Evolutionary conservation across 202 grass and related monocot species (phyloP).

Genomic region (Saccharum hybrid): DNA sequence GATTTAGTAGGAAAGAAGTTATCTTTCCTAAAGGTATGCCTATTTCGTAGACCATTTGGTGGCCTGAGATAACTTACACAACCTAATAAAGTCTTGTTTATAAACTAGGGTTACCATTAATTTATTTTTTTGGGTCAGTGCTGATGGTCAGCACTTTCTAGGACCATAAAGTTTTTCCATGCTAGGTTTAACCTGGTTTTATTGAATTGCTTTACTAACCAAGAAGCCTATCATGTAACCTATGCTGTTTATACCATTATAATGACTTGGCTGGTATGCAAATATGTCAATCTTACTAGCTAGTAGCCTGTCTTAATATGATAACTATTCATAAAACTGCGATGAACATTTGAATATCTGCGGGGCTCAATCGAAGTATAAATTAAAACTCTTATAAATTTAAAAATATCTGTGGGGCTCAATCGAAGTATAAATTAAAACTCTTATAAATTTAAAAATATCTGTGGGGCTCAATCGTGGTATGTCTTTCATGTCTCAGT

Average conservation of each 20-base stretch:
- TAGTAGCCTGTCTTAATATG: neutral
- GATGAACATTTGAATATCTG: neutral
- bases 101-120: slow-evolving; percentile 29
- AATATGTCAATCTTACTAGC: neutral
- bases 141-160: slow-evolving; percentile 12
- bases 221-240: neutral
- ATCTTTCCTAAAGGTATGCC: too few relatives aligned
- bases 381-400: too few relatives aligned
- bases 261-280: neutral
- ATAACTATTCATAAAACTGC: neutral
- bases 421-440: neutral
- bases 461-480: neutral
- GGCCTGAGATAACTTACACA: slow-evolving; percentile 8
- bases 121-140: neutral
- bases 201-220: slow-evolving; percentile 17
- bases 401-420: too few relatives aligned
- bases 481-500: neutral
- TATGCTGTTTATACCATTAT: slow-evolving; percentile 8
- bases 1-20: too few relatives aligned
- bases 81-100: slow-evolving; percentile 5
- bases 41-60: slow-evolving; percentile 17
- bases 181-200: slow-evolving; percentile 5
- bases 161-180: neutral
- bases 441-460: neutral
- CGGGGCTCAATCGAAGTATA: too few relatives aligned